Conservation (phyloP, 306 rosid genomes). For the Glycine soja region DNA sequence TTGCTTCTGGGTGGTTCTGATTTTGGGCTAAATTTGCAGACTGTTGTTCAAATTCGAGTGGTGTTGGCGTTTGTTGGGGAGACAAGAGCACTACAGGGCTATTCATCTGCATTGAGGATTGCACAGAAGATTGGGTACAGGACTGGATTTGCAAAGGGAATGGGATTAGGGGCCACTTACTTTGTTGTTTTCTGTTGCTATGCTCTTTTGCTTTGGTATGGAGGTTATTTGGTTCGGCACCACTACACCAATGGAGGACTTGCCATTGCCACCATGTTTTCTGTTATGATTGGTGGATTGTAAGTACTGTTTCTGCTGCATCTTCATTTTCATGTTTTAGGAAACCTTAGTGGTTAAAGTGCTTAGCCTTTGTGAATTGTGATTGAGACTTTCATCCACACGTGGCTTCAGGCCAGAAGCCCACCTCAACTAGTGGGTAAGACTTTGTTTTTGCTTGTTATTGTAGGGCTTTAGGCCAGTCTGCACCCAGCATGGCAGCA, state of each 20-base stretch:
- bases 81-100: constrained; percentile 63
- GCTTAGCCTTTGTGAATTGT: not conserved
- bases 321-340: constrained; percentile 33
- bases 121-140: constrained; percentile 80
- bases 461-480: constrained; percentile 70
- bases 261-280: constrained; percentile 90
- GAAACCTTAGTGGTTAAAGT: not conserved
- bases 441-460: not conserved
- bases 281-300: constrained; percentile 94
- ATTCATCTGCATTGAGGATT: constrained; percentile 71
- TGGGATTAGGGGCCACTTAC: constrained; percentile 93
- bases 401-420: constrained; percentile 76
- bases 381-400: not conserved
- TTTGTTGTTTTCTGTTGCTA: constrained; percentile 92
- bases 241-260: constrained; percentile 88
- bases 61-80: constrained; percentile 83
- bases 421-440: constrained; percentile 54
- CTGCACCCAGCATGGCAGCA: constrained; percentile 86
- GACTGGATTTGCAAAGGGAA: constrained; percentile 84
- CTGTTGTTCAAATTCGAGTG: constrained; percentile 82
- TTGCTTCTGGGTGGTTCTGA: constrained; percentile 46
- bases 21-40: constrained; percentile 59
- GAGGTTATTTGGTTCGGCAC: constrained; percentile 88
- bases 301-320: constrained; percentile 51
- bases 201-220: constrained; percentile 92